These are phyloP conservation scores for Xylariaceae sp. DNA, from an alignment of 2,329 filamentous ascomycete genomes.

Conservation along the genomic window DNA sequence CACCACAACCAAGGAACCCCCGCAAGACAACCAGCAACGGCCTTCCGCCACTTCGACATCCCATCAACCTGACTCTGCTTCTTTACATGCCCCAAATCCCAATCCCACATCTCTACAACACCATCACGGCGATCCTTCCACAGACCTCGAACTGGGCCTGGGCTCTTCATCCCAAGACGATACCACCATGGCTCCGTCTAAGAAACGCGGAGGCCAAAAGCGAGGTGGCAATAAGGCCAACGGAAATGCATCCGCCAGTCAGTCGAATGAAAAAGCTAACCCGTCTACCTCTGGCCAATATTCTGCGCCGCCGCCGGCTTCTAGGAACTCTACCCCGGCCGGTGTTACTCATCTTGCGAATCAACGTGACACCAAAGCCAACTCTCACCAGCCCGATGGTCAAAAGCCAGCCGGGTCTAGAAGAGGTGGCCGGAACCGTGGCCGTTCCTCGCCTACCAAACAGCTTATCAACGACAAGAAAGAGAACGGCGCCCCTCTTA, in stretches of 20 bases:
- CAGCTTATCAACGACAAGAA: constrained; percentile 15
- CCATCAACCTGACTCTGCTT: constrained; percentile 6
- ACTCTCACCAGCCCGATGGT: constrained; percentile 20
- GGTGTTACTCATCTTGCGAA: constrained; percentile 21
- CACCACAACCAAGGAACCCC: constrained; percentile 22
- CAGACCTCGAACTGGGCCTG: constrained; percentile 20
- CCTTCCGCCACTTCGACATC: constrained; percentile 6
- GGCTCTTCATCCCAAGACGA: constrained; percentile 16
- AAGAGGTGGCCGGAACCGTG: constrained; percentile 15
- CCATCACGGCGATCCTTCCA: constrained; percentile 7
- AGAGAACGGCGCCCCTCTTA: constrained; percentile 19
- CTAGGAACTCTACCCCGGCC: constrained; percentile 13
- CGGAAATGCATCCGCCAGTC: constrained; percentile 14
- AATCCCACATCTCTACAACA: constrained; percentile 7
- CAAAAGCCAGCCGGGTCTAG: constrained; percentile 23
- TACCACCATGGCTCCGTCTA: constrained; percentile 30
- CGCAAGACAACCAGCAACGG: constrained; percentile 12
- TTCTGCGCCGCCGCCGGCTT: constrained; percentile 9
- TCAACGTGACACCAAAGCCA: constrained; percentile 31
- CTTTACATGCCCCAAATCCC: background rate
- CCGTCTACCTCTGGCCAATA: constrained; percentile 9
- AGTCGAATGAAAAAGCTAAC: constrained; percentile 22
- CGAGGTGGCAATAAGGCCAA: constrained; percentile 29
- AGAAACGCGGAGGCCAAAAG: constrained; percentile 35
- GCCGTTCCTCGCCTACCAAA: constrained; percentile 13